Conservation (phyloP, 371 early-diverging fungal species). For the Mortierella sp. region DNA sequence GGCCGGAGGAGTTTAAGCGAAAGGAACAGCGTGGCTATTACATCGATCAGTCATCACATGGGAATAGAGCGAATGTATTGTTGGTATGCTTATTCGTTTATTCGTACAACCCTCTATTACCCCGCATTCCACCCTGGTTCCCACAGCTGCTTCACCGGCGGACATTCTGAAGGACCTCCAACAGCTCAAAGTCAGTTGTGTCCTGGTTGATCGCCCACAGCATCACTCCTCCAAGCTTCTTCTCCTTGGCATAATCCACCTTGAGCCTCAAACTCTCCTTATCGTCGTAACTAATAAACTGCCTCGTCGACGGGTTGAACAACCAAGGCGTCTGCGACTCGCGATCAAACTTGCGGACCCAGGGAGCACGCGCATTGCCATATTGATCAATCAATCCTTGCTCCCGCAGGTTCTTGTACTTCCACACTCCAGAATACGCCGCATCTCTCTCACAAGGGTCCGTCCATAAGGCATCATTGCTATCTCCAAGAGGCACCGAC, state of each 20-base stretch:
- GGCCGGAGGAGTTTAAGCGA: too few species aligned
- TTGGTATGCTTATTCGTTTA: background rate
- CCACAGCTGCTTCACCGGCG: conserved; percentile 14
- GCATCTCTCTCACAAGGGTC: conserved; percentile 62
- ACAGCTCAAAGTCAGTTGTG: conserved; percentile 59
- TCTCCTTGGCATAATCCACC: conserved; percentile 63
- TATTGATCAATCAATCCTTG: conserved; percentile 69
- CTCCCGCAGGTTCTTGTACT: conserved; percentile 74
- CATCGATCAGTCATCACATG: too few species aligned
- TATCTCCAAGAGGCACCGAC: conserved; percentile 62
- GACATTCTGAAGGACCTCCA: conserved; percentile 59
- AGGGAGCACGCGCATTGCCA: conserved; percentile 68
- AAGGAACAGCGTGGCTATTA: too few species aligned
- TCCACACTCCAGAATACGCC: conserved; percentile 74
- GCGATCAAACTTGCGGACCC: conserved; percentile 76
- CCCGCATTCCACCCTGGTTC: background rate
- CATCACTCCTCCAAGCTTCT: conserved; percentile 71
- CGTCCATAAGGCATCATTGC: conserved; percentile 68
- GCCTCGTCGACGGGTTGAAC: conserved; percentile 67
- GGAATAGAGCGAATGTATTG: too few species aligned
- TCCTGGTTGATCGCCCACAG: conserved; percentile 72
- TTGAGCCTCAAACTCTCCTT: conserved; percentile 68
- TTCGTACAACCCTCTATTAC: background rate
- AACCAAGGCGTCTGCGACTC: conserved; percentile 77
- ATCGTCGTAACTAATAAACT: conserved; percentile 79